These are phyloP conservation scores for Candida loeiensis DNA, from an alignment of 805 yeast species.

Conservation along the genomic window DNA sequence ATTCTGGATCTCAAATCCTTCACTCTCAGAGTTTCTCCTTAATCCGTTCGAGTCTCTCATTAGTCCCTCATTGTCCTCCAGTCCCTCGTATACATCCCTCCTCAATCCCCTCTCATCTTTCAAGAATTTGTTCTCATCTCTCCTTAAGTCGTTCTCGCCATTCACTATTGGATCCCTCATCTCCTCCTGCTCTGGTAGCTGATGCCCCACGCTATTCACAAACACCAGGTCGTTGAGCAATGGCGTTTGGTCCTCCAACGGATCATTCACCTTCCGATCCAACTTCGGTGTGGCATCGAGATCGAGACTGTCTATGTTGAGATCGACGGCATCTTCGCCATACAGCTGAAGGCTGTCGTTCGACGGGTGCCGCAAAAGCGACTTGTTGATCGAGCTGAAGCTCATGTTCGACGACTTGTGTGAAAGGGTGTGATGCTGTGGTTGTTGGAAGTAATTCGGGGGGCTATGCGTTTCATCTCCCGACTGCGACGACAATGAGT, in stretches of 20 bases:
- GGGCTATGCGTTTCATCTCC: neutral
- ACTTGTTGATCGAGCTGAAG: slow-evolving; percentile 32
- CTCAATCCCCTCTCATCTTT: too few relatives aligned
- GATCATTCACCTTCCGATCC: slow-evolving; percentile 11
- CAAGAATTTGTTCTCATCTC: too few relatives aligned
- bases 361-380: slow-evolving; percentile 23
- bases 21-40: too few relatives aligned
- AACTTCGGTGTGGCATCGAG: slow-evolving; percentile 34
- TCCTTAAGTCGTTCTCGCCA: too few relatives aligned
- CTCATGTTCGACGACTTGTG: slow-evolving; percentile 21
- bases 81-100: too few relatives aligned
- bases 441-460: slow-evolving; percentile 5
- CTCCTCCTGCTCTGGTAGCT: slow-evolving; percentile 7
- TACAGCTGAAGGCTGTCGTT: slow-evolving; percentile 2
- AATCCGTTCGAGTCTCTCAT: too few relatives aligned
- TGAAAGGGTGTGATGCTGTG: slow-evolving; percentile 3
- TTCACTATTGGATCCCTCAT: neutral
- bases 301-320: slow-evolving; percentile 2
- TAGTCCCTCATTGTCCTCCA: too few relatives aligned
- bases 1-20: too few relatives aligned
- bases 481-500: slow-evolving; percentile 7
- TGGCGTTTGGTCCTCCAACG: slow-evolving; percentile 31
- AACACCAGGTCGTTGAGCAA: slow-evolving; percentile 13
- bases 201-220: slow-evolving; percentile 10
- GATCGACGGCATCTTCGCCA: neutral